Evolutionary conservation across 805 yeast species (phyloP).

Genomic region (Ogataea paradorogensis): DNA sequence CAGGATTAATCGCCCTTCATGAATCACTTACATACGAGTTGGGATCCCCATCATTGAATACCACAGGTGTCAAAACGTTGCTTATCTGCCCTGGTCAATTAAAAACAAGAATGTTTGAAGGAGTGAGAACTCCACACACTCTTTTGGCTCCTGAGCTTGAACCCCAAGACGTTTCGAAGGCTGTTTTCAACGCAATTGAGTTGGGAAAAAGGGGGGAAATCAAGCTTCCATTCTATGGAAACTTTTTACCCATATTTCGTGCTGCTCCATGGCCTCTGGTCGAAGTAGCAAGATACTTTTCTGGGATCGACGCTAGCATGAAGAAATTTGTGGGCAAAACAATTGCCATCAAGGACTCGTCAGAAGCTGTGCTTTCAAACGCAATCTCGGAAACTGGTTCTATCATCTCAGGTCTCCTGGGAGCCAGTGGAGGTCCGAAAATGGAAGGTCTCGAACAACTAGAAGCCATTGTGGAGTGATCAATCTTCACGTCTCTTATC

Average conservation of each 20-base stretch:
- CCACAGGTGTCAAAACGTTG: slow-evolving; percentile 62
- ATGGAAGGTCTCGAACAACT: slow-evolving; percentile 2
- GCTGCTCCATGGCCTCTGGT: slow-evolving; percentile 70
- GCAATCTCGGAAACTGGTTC: slow-evolving; percentile 23
- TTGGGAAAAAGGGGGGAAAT: slow-evolving; percentile 67
- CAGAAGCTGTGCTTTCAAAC: slow-evolving; percentile 17
- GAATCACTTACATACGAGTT: slow-evolving; percentile 74
- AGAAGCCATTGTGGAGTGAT: slow-evolving; percentile 2
- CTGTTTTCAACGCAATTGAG: slow-evolving; percentile 53
- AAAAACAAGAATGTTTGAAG: slow-evolving; percentile 68
- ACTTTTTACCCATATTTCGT: slow-evolving; percentile 67
- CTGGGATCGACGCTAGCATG: slow-evolving; percentile 64
- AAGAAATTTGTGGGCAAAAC: slow-evolving; percentile 30
- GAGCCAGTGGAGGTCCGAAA: slow-evolving; percentile 9
- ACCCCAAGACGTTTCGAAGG: slow-evolving; percentile 60
- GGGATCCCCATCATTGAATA: slow-evolving; percentile 46
- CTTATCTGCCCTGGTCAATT: slow-evolving; percentile 88
- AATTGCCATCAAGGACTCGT: slow-evolving; percentile 16
- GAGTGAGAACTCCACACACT: slow-evolving; percentile 70
- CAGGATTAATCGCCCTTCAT: slow-evolving; percentile 81
- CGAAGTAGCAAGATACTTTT: slow-evolving; percentile 48
- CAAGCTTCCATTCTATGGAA: slow-evolving; percentile 73
- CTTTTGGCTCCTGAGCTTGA: slow-evolving; percentile 81
- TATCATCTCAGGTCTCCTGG: slow-evolving; percentile 18
- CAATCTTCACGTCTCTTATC: neutral